Conservation (phyloP, 1,139 yeast species). For the Suhomyces terraborum region DNA sequence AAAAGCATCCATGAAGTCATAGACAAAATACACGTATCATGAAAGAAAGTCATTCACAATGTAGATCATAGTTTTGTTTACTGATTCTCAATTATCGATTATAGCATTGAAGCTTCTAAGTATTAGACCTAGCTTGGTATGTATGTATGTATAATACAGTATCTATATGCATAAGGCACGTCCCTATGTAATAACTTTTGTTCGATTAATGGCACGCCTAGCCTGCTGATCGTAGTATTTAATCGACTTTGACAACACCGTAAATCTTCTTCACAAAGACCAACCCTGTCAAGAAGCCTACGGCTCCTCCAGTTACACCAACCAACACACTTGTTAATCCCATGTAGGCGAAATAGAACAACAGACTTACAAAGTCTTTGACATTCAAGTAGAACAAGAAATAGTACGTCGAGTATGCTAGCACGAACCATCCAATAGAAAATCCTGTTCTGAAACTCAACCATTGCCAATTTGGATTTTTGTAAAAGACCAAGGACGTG, state of each 20-base stretch:
- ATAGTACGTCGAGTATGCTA: constrained; percentile 69
- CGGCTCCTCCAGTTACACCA: constrained; percentile 74
- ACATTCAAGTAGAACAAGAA: constrained; percentile 56
- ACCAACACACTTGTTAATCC: constrained; percentile 62
- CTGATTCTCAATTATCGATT: too few relatives aligned
- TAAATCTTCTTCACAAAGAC: constrained; percentile 60
- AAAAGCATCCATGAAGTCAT: constrained; percentile 9
- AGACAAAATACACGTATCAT: constrained; percentile 14
- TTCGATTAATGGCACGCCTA: not conserved
- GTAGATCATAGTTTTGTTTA: not conserved
- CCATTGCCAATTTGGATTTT: constrained; percentile 84
- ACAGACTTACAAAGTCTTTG: constrained; percentile 66
- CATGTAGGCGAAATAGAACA: constrained; percentile 74
- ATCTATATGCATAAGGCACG: not conserved
- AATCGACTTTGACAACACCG: constrained; percentile 61
- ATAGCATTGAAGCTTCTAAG: not conserved
- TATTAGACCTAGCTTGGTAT: not conserved
- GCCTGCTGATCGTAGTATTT: constrained; percentile 10
- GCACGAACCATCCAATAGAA: constrained; percentile 70
- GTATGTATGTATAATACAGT: constrained; percentile 4
- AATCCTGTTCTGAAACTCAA: constrained; percentile 72
- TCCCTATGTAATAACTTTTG: not conserved
- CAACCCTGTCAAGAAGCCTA: constrained; percentile 68
- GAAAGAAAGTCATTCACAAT: constrained; percentile 1
- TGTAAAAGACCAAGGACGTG: constrained; percentile 56